A percentile compares a stretch with the other conserved stretches of the same genome.
These are phyloP conservation scores for Hemerocallis citrina DNA, from an alignment of 106 monocot genomes.

Conservation along the genomic window DNA sequence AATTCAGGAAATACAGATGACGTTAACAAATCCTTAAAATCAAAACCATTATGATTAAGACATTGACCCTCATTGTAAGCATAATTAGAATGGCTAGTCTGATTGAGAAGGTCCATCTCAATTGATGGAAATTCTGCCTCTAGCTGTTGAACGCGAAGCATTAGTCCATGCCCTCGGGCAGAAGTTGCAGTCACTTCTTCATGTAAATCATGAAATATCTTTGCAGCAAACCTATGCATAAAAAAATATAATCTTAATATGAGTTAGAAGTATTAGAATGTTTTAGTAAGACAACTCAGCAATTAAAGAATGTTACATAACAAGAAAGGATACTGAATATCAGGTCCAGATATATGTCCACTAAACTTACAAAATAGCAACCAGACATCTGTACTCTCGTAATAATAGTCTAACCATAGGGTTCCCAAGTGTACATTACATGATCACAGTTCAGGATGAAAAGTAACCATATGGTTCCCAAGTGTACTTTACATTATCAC, in stretches of 20 bases:
- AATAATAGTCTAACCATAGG: no score
- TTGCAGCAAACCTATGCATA: constrained; percentile 76
- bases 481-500: no score
- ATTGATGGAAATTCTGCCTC: constrained; percentile 85
- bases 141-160: constrained; percentile 85
- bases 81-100: constrained; percentile 31
- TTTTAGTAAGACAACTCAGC: neutral
- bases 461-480: no score
- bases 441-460: no score
- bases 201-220: constrained; percentile 88
- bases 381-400: no score
- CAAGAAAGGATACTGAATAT: neutral
- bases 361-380: no score
- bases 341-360: no score
- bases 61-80: constrained; percentile 35
- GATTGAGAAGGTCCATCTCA: constrained; percentile 58
- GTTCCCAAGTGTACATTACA: no score
- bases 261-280: neutral
- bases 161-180: constrained; percentile 77
- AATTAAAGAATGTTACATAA: neutral
- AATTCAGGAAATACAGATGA: neutral
- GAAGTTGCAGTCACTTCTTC: constrained; percentile 88
- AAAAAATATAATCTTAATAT: neutral
- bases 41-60: neutral
- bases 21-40: neutral